Evolutionary conservation across 2,329 filamentous ascomycete genomes (phyloP), one percentile per base, ranked within the genome.

Genomic region (Arachnomyces sp.): DNA sequence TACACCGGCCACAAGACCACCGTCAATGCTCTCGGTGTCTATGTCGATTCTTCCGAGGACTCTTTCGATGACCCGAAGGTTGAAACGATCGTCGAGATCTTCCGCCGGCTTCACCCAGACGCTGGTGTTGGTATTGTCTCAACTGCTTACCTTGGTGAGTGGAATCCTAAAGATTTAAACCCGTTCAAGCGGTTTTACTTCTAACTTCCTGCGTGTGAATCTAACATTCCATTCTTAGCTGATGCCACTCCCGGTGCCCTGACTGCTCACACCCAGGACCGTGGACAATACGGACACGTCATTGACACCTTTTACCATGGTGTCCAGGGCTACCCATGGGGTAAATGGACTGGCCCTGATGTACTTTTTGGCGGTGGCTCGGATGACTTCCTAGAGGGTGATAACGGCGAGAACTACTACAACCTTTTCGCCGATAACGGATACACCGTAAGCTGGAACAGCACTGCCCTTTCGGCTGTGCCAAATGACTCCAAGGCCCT

Each of bases 1-100:
- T 92, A 90, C 67, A 80, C 77, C 16, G 86, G 86, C 28, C 86
- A 92, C 69, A 92, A 92, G 73, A 83, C 78, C 54, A 84, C 79
- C 0, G 85, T 90, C 49, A 89, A 92, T 55, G 83, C 84, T 18
- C 76, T 92, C 63, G 84, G 82, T 62, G 82, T 90, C 25, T 89
- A 92, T 44, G 84, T 74, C 31, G 86, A 93, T 59, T 87, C 83
- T 0, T 87, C 82, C 35, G 69, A 75, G 9, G 73, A 82, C 51
- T 65, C 74, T 2, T 86, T 86, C 48, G 86, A 93, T 56, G 86
- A 93, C 55, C 86, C 86, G 39, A 92, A 90, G 67, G 77, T 93
- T 15, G 86, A 92, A 68, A 86, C 80, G 11, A 85, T 93, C 56
- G 80, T 83, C 5, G 62, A 65, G 44, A 72, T 92, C 42, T 80